phyloP scores from a whole-genome alignment of 768 basidiomycete genomes.

The Kwoniella heveanensis region DNA sequence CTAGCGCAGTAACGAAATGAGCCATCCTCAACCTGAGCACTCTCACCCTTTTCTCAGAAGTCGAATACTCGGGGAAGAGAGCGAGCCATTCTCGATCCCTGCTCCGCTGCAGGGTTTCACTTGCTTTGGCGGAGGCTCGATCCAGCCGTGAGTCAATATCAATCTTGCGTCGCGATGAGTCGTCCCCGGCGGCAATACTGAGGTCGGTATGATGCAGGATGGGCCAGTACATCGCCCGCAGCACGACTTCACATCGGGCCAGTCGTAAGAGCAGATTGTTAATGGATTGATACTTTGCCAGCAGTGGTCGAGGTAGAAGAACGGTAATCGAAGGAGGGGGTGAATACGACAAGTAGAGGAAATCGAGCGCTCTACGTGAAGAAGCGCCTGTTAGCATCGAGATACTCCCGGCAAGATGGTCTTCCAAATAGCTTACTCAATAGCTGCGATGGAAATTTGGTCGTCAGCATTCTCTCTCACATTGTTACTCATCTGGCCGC shows the following conservation, averaged over 20 bases:
- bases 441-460: slow-evolving; percentile 36
- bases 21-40: slow-evolving; percentile 75
- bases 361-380: slow-evolving; percentile 72
- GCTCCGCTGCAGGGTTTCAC: neutral
- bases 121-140: slow-evolving; percentile 1
- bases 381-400: neutral
- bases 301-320: slow-evolving; percentile 68
- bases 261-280: slow-evolving; percentile 78
- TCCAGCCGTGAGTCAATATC: slow-evolving; percentile 22
- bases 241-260: slow-evolving; percentile 65
- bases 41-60: slow-evolving; percentile 63
- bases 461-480: no score
- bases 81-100: slow-evolving; percentile 10
- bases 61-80: slow-evolving; percentile 65
- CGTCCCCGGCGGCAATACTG: no score
- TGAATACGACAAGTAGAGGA: slow-evolving; percentile 85
- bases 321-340: slow-evolving; percentile 76
- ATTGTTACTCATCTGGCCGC: no score
- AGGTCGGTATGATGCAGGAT: slow-evolving; percentile 49
- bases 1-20: slow-evolving; percentile 69
- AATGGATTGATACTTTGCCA: slow-evolving; percentile 83
- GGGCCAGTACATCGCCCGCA: slow-evolving; percentile 29
- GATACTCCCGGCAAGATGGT: no score
- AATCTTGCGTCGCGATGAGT: slow-evolving; percentile 17
- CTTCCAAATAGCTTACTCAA: slow-evolving; percentile 57